These are phyloP conservation scores for Prototheca wickerhamii DNA, from an alignment of 163 green algal genomes.

Conservation along the genomic window DNA sequence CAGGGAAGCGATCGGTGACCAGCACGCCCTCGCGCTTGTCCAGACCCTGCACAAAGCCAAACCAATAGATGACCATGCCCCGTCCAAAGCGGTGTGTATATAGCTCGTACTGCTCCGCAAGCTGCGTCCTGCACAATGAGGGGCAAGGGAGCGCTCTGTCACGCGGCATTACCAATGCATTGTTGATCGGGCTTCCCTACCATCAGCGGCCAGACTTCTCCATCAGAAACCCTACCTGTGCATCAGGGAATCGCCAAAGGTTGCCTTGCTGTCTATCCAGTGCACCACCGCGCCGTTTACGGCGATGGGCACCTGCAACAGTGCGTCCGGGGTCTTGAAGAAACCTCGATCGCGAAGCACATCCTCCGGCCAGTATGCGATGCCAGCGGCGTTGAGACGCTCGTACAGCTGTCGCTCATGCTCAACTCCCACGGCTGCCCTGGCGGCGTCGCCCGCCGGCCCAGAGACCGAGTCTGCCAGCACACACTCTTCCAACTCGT, in stretches of 20 bases:
- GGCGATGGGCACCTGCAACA: conserved; percentile 62
- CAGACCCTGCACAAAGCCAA: conserved; percentile 64
- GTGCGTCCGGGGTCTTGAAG: conserved; percentile 70
- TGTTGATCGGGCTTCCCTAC: too few relatives aligned
- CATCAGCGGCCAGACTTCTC: too few relatives aligned
- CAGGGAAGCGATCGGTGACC: conserved; percentile 20
- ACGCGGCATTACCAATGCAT: too few relatives aligned
- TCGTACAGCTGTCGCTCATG: conserved; percentile 63
- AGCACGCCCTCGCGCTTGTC: conserved; percentile 21
- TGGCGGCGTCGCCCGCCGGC: conserved; percentile 5
- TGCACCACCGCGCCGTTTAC: conserved; percentile 51
- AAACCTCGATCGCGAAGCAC: conserved; percentile 58
- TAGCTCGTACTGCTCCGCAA: conserved; percentile 65
- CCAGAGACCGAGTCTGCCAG: conserved; percentile 33
- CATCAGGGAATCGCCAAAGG: conserved; percentile 69
- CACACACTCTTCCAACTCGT: conserved; percentile 50
- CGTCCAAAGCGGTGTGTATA: conserved; percentile 78
- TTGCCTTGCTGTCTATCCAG: conserved; percentile 94
- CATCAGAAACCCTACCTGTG: conserved; percentile 47
- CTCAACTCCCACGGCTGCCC: conserved; percentile 44
- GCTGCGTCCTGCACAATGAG: conserved; percentile 33
- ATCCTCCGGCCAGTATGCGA: conserved; percentile 71
- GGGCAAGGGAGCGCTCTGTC: neutral
- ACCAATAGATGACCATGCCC: conserved; percentile 90
- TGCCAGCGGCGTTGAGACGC: conserved; percentile 31